These are phyloP conservation scores for Oryza punctata DNA, from an alignment of 176 grass and related monocot genomes.

Conservation along the genomic window DNA sequence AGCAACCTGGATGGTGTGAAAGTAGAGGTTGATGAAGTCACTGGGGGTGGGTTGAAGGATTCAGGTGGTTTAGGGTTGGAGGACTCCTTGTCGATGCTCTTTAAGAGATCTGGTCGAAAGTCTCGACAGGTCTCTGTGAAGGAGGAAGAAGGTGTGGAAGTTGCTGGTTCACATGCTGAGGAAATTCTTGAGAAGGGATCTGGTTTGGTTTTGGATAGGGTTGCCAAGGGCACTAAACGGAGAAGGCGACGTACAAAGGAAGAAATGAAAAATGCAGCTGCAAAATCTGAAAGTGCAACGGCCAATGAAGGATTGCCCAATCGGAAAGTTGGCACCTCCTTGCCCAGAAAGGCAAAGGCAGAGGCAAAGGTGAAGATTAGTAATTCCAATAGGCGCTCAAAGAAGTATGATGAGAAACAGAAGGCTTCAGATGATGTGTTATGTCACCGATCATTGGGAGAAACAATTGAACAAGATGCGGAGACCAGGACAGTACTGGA, in stretches of 20 bases:
- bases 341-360: constrained; percentile 40
- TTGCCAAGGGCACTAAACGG: constrained; percentile 38
- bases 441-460: constrained; percentile 28
- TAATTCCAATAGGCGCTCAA: constrained; percentile 27
- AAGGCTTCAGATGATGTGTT: constrained; percentile 34
- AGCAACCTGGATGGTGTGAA: constrained; percentile 43
- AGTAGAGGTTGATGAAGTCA: neutral
- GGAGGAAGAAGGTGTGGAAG: constrained; percentile 22
- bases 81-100: constrained; percentile 64
- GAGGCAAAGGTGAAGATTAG: constrained; percentile 26
- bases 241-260: constrained; percentile 52
- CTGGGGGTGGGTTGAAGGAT: constrained; percentile 22
- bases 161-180: constrained; percentile 36
- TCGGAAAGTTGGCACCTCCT: constrained; percentile 15
- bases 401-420: constrained; percentile 27
- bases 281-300: constrained; percentile 21
- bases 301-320: constrained; percentile 1
- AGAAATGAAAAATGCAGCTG: constrained; percentile 51
- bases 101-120: constrained; percentile 54
- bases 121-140: constrained; percentile 53
- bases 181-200: constrained; percentile 49
- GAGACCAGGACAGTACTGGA: constrained; percentile 30
- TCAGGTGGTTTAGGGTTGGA: constrained; percentile 57
- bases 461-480: constrained; percentile 34
- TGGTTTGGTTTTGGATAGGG: constrained; percentile 37